Evolutionary conservation across 129 eudicot genomes (phyloP).

Genomic region (Helianthus tuberosus): DNA sequence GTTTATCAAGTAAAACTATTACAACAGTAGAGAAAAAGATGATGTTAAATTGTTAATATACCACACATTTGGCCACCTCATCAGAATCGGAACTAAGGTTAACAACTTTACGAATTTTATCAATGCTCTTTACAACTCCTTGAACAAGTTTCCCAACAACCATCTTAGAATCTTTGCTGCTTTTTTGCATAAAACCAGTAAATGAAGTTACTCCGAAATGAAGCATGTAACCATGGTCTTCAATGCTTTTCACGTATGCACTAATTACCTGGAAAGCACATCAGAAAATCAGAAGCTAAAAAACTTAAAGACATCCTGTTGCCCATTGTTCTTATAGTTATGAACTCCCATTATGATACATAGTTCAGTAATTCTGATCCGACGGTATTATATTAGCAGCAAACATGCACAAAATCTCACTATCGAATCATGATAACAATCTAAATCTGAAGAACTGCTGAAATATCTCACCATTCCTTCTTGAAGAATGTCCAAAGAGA

Average conservation of each 20-base stretch:
- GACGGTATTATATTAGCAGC: slow-evolving; percentile 2
- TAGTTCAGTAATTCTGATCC: slow-evolving; percentile 11
- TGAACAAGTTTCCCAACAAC: slow-evolving; percentile 68
- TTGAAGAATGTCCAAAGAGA: slow-evolving; percentile 72
- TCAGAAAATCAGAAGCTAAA: slow-evolving; percentile 8
- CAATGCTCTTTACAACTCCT: slow-evolving; percentile 86
- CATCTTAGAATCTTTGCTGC: slow-evolving; percentile 37
- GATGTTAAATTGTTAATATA: slow-evolving; percentile 32
- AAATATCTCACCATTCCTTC: slow-evolving; percentile 86
- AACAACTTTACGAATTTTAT: slow-evolving; percentile 78
- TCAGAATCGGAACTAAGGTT: slow-evolving; percentile 75
- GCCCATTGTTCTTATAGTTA: background rate
- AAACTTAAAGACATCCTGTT: background rate
- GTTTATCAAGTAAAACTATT: background rate
- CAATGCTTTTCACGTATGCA: slow-evolving; percentile 93
- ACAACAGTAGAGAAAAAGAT: slow-evolving; percentile 2
- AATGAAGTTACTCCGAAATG: slow-evolving; percentile 83
- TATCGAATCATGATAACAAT: background rate
- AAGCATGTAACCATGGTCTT: slow-evolving; percentile 96
- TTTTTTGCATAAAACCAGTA: slow-evolving; percentile 76
- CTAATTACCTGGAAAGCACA: slow-evolving; percentile 63
- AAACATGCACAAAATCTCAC: background rate
- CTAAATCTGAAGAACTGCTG: background rate
- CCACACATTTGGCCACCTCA: slow-evolving; percentile 78
- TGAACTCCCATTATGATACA: background rate